A percentile compares a stretch with the other conserved stretches of the same genome.
phyloP scores from a whole-genome alignment of 106 monocot genomes.

The Gastrodia elata region DNA sequence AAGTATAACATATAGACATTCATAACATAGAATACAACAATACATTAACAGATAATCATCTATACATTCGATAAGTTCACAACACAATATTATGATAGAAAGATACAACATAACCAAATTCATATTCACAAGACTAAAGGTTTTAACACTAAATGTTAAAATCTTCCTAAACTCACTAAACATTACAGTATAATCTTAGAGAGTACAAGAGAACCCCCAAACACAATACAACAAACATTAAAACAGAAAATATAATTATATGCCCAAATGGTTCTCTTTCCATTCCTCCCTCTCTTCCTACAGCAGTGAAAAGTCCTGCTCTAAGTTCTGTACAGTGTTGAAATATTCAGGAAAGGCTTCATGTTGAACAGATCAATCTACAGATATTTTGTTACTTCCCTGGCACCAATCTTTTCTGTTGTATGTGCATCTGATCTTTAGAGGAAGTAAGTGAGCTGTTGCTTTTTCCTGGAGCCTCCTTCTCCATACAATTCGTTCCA shows the following conservation, averaged over 20 bases:
- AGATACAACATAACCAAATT: too few species aligned
- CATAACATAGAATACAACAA: too few species aligned
- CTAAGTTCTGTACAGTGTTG: neutral
- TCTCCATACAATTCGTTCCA: slow-evolving; percentile 58
- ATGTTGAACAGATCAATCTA: neutral
- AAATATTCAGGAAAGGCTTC: neutral
- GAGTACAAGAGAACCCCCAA: neutral
- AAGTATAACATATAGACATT: too few species aligned
- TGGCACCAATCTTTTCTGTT: neutral
- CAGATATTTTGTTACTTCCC: too few species aligned
- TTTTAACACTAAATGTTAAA: too few species aligned
- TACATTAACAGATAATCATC: too few species aligned
- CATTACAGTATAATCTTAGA: neutral
- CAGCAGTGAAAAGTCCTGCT: neutral
- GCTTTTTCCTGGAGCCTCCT: slow-evolving; percentile 56
- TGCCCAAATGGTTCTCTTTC: neutral
- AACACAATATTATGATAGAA: too few species aligned
- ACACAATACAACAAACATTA: slow-evolving; percentile 2
- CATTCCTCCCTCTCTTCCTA: neutral
- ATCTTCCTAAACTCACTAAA: too few species aligned
- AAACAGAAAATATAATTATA: neutral
- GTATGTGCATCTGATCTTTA: slow-evolving; percentile 7
- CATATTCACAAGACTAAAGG: too few species aligned
- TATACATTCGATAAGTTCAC: too few species aligned
- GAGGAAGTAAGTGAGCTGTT: slow-evolving; percentile 57